These are phyloP conservation scores for Viridothelium virens DNA, from an alignment of 495 filamentous ascomycete genomes.

Conservation along the genomic window DNA sequence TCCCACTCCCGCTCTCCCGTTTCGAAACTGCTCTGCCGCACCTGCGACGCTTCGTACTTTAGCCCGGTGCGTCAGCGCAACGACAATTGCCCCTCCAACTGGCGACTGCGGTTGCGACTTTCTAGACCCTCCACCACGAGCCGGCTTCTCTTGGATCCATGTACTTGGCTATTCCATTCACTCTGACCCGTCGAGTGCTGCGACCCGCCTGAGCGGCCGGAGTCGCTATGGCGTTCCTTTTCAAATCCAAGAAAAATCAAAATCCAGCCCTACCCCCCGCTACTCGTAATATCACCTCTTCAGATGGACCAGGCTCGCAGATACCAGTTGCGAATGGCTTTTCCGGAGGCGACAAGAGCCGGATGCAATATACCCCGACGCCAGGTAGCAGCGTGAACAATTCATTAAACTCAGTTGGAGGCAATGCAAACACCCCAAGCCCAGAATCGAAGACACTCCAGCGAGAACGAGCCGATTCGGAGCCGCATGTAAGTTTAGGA, in stretches of 20 bases:
- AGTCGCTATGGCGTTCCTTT: slow-evolving; percentile 60
- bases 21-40: background rate
- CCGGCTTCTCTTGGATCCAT: background rate
- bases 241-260: slow-evolving; percentile 59
- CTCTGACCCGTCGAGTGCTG: background rate
- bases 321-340: slow-evolving; percentile 33
- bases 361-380: slow-evolving; percentile 45
- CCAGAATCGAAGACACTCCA: slow-evolving; percentile 44
- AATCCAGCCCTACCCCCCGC: slow-evolving; percentile 46
- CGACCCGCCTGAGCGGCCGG: slow-evolving; percentile 16
- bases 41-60: slow-evolving; percentile 3
- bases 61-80: slow-evolving; percentile 3
- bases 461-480: slow-evolving; percentile 39
- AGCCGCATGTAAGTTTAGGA: slow-evolving; percentile 27
- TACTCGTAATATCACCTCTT: slow-evolving; percentile 42
- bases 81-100: background rate
- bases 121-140: background rate
- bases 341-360: slow-evolving; percentile 15
- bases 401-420: slow-evolving; percentile 51
- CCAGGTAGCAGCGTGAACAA: slow-evolving; percentile 59
- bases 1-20: background rate
- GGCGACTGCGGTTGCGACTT: background rate
- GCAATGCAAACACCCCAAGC: slow-evolving; percentile 34
- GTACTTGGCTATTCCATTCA: background rate
- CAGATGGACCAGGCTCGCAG: slow-evolving; percentile 30